These are phyloP conservation scores for Penicillium paxilli DNA, from an alignment of 495 filamentous ascomycete species.

Conservation along the genomic window DNA sequence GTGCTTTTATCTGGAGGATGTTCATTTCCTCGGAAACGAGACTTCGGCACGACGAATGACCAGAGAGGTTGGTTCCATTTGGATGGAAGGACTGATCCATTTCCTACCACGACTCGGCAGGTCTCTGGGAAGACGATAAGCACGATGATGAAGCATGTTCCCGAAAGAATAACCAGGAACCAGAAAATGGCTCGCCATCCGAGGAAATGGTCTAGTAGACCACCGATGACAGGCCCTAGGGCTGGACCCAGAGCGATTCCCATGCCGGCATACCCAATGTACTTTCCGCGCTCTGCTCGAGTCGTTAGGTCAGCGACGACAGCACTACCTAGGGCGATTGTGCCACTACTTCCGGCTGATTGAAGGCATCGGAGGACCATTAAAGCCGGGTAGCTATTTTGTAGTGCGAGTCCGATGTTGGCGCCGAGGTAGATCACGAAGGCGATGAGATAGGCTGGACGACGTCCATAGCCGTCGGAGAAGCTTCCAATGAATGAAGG, in stretches of 20 bases:
- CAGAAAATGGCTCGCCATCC: slow-evolving; percentile 75
- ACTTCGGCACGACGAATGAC: slow-evolving; percentile 16
- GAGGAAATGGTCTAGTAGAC: slow-evolving; percentile 60
- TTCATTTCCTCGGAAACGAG: slow-evolving; percentile 8
- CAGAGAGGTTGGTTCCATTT: slow-evolving; percentile 39
- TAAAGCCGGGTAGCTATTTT: slow-evolving; percentile 44
- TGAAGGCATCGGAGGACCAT: slow-evolving; percentile 52
- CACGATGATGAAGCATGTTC: slow-evolving; percentile 27
- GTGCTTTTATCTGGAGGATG: slow-evolving; percentile 4
- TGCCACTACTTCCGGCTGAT: slow-evolving; percentile 46
- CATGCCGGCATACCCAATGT: slow-evolving; percentile 37
- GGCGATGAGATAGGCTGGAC: slow-evolving; percentile 42
- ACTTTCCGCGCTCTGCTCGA: slow-evolving; percentile 45
- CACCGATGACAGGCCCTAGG: slow-evolving; percentile 64
- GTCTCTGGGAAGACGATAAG: slow-evolving; percentile 44
- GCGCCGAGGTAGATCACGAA: slow-evolving; percentile 46
- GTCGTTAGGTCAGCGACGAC: slow-evolving; percentile 45
- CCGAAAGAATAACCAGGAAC: slow-evolving; percentile 65
- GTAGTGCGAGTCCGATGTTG: slow-evolving; percentile 49
- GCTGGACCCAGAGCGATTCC: slow-evolving; percentile 45
- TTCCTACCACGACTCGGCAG: slow-evolving; percentile 46
- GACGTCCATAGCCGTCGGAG: slow-evolving; percentile 48
- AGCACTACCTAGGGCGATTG: slow-evolving; percentile 39
- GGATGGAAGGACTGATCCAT: slow-evolving; percentile 41
- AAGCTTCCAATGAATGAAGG: slow-evolving; percentile 49